Evolutionary conservation across 1,139 yeast species (phyloP), one percentile per base, ranked within the genome.

Genomic region (Saccharomyces hybrid): DNA sequence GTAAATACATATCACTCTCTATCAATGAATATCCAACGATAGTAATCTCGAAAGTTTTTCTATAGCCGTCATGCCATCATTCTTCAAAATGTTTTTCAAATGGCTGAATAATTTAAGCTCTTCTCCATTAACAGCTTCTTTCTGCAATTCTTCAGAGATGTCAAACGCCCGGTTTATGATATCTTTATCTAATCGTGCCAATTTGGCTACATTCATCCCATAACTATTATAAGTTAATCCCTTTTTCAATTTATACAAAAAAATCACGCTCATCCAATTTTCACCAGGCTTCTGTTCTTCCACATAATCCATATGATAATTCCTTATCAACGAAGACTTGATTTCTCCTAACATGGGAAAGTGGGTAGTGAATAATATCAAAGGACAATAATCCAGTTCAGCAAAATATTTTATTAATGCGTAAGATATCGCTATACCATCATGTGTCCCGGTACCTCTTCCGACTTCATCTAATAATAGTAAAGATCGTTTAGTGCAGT

Each of bases 391-490:
- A 0, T 72, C 63, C 19, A 68, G 66, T 31, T 74, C 75, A 3
- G 84, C 71, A 53, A 90, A 77, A 62, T 87, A 84, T 55, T 80
- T 77, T 56, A 93, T 72, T 2, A 93, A 84, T 0, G 96, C 77
- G 65, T 83, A 81, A 0, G 98, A 97, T 38, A 93, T 83, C 0
- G 96, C 83, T 42, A 86, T 85, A 0, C 99, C 99, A 71, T 93
- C 99, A 56, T 77, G 76, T 0, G 98, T 90, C 0, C 96, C 86
- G 0, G 99, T 93, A 0, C 80, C 83, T 58, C 83, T 68, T 0
- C 83, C 83, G 7, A 80, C 72, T 60, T 80, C 83, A 64, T 79
- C 84, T 46, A 80, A 64, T 0, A 80, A 65, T 2, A 79, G 65
- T 24, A 80, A 66, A 2, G 80, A 73, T 32, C 70, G 66, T 1